These are phyloP conservation scores for Claviceps africana DNA, from an alignment of 2,329 filamentous ascomycete species.

Conservation along the genomic window DNA sequence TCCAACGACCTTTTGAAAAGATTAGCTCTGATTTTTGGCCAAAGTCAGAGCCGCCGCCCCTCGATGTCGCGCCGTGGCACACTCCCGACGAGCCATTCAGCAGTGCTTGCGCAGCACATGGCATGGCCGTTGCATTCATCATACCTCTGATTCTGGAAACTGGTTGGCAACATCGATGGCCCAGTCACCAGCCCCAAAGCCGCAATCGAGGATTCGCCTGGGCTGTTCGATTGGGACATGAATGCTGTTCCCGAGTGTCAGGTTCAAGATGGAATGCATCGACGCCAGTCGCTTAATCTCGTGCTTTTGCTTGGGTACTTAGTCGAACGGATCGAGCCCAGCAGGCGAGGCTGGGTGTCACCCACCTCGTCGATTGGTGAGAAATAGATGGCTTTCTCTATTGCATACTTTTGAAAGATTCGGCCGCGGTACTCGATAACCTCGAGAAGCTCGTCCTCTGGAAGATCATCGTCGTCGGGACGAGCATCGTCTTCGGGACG, in stretches of 20 bases:
- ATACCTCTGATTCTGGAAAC: slow-evolving; percentile 50
- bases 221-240: slow-evolving; percentile 51
- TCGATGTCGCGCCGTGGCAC: neutral
- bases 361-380: slow-evolving; percentile 58
- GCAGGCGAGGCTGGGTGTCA: neutral
- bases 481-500: no score
- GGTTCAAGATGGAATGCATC: slow-evolving; percentile 48
- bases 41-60: neutral
- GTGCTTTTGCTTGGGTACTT: slow-evolving; percentile 31
- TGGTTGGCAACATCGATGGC: slow-evolving; percentile 52
- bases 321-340: neutral
- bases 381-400: slow-evolving; percentile 52
- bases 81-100: neutral
- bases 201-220: slow-evolving; percentile 54
- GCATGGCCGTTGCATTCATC: neutral
- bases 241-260: slow-evolving; percentile 52
- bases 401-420: slow-evolving; percentile 51
- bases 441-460: slow-evolving; percentile 46
- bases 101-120: neutral
- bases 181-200: slow-evolving; percentile 59
- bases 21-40: neutral
- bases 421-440: slow-evolving; percentile 47
- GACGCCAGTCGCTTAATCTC: slow-evolving; percentile 52
- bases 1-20: slow-evolving; percentile 45
- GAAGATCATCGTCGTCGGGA: slow-evolving; percentile 30